Evolutionary conservation across 148 eudicot species (phyloP), one percentile per base, ranked within the genome.

Genomic region (Camellia lanceoleosa): DNA sequence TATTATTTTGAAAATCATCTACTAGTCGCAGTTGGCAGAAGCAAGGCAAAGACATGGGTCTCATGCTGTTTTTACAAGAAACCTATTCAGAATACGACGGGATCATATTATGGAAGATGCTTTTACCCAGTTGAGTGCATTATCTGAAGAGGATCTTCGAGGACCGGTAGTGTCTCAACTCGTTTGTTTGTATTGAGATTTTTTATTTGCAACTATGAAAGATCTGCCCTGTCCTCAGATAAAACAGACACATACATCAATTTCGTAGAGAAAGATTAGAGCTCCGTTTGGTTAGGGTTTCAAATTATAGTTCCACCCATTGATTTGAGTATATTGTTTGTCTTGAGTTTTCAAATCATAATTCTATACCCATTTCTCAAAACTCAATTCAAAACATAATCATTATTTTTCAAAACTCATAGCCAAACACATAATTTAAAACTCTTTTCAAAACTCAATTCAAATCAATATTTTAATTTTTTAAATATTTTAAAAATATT

Each of bases 31-130:
- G 73, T 84, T 96, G 72, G 92, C 88, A 59, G 88, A 87, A 49
- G 91, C 84, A 71, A 91, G 88, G 82, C 90, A 87, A 82, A 83
- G 87, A 78, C 83, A 87, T 81, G 84, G 80, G 23, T 75, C 92
- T 84, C 93, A 90, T 85, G 85, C 84, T 70, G 83, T 89, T 69
- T 89, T 88, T 80, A 79, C 91, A n/a, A 91, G 98, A 84, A 92
- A 88, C 74, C 88, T 92, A 9, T 88, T 96, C 65, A 96, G 89
- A 86, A 86, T 96, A 77, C 87, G 99, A 66, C 87, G 99, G 71
- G 97, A 92, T 85, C 98, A 87, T 86, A 92, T 93, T 65, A 76
- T 96, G 87, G 98, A 93, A 87, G 99, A 96, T 92, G 87, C 99
- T 78, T 93, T 89, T 83, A 87, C 71, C 86, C 98, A 94, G 82